phyloP scores from a whole-genome alignment of 257 asterid species.

The Solanum dulcamara region DNA sequence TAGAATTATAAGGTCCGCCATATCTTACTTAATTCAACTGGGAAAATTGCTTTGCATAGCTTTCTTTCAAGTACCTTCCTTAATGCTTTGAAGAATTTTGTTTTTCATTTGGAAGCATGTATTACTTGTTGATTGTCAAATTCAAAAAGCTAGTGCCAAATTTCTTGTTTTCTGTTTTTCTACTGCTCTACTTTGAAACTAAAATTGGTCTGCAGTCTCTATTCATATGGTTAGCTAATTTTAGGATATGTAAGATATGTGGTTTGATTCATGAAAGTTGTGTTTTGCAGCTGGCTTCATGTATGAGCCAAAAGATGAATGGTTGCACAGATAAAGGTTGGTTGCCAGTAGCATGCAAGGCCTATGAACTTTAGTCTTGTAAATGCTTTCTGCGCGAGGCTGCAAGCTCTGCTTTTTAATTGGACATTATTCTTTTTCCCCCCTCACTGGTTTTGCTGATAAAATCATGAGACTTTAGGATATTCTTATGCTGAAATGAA shows the following conservation, averaged over 20 bases:
- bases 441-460: too few species aligned
- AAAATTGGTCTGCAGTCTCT: too few species aligned
- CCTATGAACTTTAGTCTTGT: too few species aligned
- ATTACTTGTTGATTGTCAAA: neutral
- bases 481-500: too few species aligned
- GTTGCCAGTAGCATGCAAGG: too few species aligned
- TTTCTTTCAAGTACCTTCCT: neutral
- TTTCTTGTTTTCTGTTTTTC: too few species aligned
- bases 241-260: neutral
- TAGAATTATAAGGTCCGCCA: neutral
- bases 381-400: too few species aligned
- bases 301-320: neutral
- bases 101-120: neutral
- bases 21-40: neutral
- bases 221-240: neutral
- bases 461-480: too few species aligned
- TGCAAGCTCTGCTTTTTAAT: too few species aligned
- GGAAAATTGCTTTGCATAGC: neutral
- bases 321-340: neutral
- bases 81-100: neutral
- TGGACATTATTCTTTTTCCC: neutral
- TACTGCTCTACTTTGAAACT: neutral
- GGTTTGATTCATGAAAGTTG: neutral
- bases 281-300: neutral
- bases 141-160: neutral